phyloP scores from a whole-genome alignment of 208 protist species.

The Strigomonas galati region DNA sequence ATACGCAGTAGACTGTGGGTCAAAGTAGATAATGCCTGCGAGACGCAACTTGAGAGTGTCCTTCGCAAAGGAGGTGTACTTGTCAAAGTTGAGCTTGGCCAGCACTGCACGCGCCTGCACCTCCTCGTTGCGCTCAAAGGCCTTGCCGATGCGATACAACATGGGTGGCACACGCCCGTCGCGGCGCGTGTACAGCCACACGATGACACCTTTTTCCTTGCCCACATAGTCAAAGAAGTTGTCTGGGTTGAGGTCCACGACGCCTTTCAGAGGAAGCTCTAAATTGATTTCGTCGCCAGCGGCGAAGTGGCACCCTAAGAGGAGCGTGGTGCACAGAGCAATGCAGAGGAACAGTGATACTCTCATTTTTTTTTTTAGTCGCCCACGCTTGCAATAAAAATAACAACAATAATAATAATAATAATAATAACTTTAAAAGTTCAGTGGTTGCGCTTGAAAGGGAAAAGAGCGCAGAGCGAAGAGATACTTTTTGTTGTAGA shows the following conservation, averaged over 20 bases:
- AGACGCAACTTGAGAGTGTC: neutral
- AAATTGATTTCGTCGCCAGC: slow-evolving; percentile 1
- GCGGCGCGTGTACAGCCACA: slow-evolving; percentile 89
- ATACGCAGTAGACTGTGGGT: too few species aligned
- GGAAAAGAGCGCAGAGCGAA: neutral
- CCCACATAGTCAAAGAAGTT: slow-evolving; percentile 48
- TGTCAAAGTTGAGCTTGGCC: slow-evolving; percentile 50
- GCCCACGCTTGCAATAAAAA: too few species aligned
- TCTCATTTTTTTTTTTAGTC: too few species aligned
- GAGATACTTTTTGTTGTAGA: neutral
- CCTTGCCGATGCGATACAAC: slow-evolving; percentile 17
- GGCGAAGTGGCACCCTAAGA: neutral
- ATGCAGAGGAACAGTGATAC: neutral
- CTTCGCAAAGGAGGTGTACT: slow-evolving; percentile 38
- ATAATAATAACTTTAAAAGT: neutral
- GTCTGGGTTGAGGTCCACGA: slow-evolving; percentile 26
- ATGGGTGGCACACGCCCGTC: slow-evolving; percentile 61
- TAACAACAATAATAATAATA: neutral
- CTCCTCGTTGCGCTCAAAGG: slow-evolving; percentile 3
- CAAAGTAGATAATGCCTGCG: too few species aligned
- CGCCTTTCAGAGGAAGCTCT: slow-evolving; percentile 17
- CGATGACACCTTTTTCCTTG: slow-evolving; percentile 30
- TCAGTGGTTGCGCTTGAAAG: neutral
- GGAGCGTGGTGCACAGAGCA: neutral
- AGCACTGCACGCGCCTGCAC: slow-evolving; percentile 45